These are phyloP conservation scores for Trichocomaceae sp. DNA, from an alignment of 2,329 filamentous ascomycete species.

Conservation along the genomic window DNA sequence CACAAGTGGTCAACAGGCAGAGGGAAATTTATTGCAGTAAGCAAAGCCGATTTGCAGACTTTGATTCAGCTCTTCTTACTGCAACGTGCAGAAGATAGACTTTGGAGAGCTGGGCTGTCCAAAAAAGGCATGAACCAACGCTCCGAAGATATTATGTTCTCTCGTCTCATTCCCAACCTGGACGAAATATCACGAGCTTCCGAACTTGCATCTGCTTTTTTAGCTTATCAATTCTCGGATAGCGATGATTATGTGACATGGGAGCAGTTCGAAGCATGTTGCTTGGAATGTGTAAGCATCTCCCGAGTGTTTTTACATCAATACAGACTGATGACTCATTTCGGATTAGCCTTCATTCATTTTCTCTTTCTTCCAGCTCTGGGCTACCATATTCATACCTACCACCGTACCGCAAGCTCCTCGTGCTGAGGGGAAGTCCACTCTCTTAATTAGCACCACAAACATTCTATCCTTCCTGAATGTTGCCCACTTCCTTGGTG, in stretches of 20 bases:
- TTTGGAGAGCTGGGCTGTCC: not conserved
- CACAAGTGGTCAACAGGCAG: not conserved
- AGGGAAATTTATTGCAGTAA: not conserved
- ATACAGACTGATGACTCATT: not conserved
- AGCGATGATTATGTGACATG: not conserved
- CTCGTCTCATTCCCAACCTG: not conserved
- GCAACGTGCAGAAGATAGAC: slow-evolving; percentile 2
- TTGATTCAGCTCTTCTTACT: slow-evolving; percentile 1
- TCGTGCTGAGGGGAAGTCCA: not conserved
- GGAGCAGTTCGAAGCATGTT: not conserved
- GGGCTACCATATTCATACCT: slow-evolving; percentile 2
- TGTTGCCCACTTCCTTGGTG: not conserved
- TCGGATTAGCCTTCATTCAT: not conserved
- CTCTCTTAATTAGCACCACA: not conserved
- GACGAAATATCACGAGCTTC: not conserved
- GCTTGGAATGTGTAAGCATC: not conserved
- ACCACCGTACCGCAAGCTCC: not conserved
- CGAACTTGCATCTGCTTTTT: not conserved
- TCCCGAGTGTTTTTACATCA: not conserved
- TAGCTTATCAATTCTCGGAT: not conserved
- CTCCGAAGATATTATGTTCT: not conserved
- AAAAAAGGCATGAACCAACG: not conserved
- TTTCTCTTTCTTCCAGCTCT: slow-evolving; percentile 2
- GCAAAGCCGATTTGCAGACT: not conserved
- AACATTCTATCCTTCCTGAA: not conserved